Conservation (phyloP, 2,329 filamentous ascomycete genomes). For the Coleophoma eucalyptorum region DNA sequence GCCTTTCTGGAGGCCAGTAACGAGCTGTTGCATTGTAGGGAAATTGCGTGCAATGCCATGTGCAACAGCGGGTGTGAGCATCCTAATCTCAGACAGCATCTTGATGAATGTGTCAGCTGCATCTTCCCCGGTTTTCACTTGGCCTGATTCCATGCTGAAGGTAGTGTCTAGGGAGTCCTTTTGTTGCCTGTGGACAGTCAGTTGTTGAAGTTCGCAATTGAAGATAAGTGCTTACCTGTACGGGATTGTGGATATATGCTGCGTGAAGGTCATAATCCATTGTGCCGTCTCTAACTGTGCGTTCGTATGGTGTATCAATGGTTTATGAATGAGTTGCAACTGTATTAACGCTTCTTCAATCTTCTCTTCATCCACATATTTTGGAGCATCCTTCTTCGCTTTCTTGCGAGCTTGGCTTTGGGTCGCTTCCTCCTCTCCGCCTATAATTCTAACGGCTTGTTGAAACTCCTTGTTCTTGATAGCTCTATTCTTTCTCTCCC, state of each 20-base stretch:
- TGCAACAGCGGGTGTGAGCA: constrained; percentile 69
- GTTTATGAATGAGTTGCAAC: constrained; percentile 64
- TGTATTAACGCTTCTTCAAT: constrained; percentile 69
- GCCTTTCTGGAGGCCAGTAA: constrained; percentile 49
- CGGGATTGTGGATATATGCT: constrained; percentile 73
- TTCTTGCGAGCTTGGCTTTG: constrained; percentile 16
- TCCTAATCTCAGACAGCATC: constrained; percentile 72
- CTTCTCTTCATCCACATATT: constrained; percentile 61
- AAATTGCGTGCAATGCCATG: constrained; percentile 64
- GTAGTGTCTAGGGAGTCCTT: constrained; percentile 47
- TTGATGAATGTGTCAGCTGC: constrained; percentile 64
- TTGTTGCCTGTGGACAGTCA: constrained; percentile 23
- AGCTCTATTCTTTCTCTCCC: constrained; percentile 67
- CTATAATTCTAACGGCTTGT: constrained; percentile 54
- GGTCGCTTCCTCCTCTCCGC: constrained; percentile 29
- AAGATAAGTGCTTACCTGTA: constrained; percentile 47
- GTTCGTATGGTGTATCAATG: constrained; percentile 67
- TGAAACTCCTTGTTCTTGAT: constrained; percentile 65
- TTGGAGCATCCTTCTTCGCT: constrained; percentile 34
- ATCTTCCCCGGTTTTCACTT: constrained; percentile 67
- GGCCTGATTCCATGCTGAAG: constrained; percentile 78
- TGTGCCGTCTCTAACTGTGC: constrained; percentile 60
- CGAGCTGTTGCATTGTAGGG: constrained; percentile 51
- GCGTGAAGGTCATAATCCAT: constrained; percentile 71
- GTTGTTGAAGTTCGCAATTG: neutral